Conservation (phyloP, 305 asterid species). For the Caryopteris hybrid region DNA sequence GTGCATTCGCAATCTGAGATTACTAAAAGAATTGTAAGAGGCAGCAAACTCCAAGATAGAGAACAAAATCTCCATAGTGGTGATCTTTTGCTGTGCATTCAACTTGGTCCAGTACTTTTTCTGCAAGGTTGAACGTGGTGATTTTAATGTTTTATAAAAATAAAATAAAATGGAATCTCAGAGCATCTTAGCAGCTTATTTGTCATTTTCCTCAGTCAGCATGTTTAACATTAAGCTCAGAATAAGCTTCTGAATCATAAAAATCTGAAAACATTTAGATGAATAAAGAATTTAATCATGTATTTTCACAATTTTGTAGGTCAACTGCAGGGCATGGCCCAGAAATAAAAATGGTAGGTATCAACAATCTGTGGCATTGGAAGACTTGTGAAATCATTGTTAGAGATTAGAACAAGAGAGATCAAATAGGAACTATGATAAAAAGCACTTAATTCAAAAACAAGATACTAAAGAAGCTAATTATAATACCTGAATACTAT, state of each 20-base stretch:
- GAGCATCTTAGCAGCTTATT: constrained; percentile 21
- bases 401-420: constrained; percentile 6
- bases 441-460: constrained; percentile 15
- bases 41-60: constrained; percentile 92
- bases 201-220: constrained; percentile 9
- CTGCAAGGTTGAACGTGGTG: constrained; percentile 45
- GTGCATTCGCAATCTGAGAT: constrained; percentile 83
- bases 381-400: background rate
- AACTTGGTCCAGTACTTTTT: constrained; percentile 91
- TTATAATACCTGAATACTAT: constrained; percentile 81
- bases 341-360: background rate
- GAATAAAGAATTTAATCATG: background rate
- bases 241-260: background rate
- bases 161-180: background rate
- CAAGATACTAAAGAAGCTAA: constrained; percentile 16
- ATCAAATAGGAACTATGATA: constrained; percentile 3
- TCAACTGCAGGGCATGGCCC: constrained; percentile 11
- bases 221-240: background rate
- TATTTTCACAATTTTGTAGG: constrained; percentile 5
- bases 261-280: background rate
- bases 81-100: constrained; percentile 66
- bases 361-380: background rate
- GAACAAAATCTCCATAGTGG: constrained; percentile 83
- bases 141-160: background rate
- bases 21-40: constrained; percentile 84